Evolutionary conservation across 2,329 filamentous ascomycete species (phyloP).

Genomic region (Penicillium sp.): DNA sequence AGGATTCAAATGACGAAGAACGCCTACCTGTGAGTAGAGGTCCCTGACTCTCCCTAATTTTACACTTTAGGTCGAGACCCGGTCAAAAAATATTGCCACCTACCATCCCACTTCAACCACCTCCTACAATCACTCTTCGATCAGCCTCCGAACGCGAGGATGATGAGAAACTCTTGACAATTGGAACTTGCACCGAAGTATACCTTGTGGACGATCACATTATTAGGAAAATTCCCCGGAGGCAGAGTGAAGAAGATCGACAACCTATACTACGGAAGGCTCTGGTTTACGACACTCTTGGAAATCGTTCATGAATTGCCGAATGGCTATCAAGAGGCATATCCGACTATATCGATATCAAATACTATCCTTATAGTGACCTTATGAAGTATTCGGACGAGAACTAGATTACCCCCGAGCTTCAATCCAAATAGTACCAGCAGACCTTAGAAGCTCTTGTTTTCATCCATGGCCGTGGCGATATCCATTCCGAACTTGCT

Average conservation of each 20-base stretch:
- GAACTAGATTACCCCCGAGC: not conserved
- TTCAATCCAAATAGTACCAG: not conserved
- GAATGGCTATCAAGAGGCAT: not conserved
- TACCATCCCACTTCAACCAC: not conserved
- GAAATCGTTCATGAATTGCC: not conserved
- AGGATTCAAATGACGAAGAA: not conserved
- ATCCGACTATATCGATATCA: not conserved
- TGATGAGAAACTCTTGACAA: not conserved
- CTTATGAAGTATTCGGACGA: not conserved
- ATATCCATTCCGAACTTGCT: conserved; percentile 25
- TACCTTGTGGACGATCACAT: not conserved
- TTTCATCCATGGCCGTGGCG: conserved; percentile 13
- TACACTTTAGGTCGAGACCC: not conserved
- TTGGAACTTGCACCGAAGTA: not conserved
- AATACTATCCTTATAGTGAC: not conserved
- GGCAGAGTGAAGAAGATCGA: not conserved
- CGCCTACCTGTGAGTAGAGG: not conserved
- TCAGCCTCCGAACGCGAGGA: not conserved
- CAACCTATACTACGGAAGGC: not conserved
- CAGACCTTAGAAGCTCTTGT: not conserved
- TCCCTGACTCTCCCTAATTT: not conserved
- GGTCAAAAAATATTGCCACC: not conserved
- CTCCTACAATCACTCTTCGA: not conserved
- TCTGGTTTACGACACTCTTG: not conserved
- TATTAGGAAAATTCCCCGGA: not conserved